A percentile compares a stretch with the other conserved stretches of the same genome.
These are phyloP conservation scores for Backusella sp. DNA, from an alignment of 192 early-diverging fungal species.

Conservation along the genomic window DNA sequence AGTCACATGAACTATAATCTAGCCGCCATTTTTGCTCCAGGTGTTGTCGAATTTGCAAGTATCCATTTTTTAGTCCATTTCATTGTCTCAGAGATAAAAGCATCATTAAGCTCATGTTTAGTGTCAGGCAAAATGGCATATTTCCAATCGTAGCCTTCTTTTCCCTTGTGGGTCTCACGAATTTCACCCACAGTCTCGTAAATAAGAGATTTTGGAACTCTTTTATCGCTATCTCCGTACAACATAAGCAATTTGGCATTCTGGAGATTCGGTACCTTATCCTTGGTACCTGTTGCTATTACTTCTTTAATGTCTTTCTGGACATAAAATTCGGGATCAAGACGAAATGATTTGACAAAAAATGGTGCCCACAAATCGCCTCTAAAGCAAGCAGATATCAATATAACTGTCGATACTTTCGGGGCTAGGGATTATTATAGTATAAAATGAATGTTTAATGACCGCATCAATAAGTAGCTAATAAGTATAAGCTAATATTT, in stretches of 20 bases:
- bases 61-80: neutral
- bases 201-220: neutral
- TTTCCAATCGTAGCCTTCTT: neutral
- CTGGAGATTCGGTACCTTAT: neutral
- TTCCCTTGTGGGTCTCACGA: neutral
- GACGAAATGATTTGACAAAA: neutral
- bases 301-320: too few species aligned
- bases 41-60: neutral
- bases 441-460: neutral
- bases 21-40: neutral
- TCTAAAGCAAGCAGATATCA: neutral
- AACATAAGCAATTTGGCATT: neutral
- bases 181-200: neutral
- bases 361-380: neutral
- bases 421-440: neutral
- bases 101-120: neutral
- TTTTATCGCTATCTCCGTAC: fast-evolving
- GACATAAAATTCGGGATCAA: neutral
- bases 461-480: too few species aligned
- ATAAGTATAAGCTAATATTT: too few species aligned
- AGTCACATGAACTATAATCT: neutral
- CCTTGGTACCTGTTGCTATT: too few species aligned
- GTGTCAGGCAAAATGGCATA: neutral
- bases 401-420: neutral
- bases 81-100: neutral